Base-by-base conservation (phyloP, 1,139 yeast genomes). In the Kurtzmaniella quercitrusa region DNA sequence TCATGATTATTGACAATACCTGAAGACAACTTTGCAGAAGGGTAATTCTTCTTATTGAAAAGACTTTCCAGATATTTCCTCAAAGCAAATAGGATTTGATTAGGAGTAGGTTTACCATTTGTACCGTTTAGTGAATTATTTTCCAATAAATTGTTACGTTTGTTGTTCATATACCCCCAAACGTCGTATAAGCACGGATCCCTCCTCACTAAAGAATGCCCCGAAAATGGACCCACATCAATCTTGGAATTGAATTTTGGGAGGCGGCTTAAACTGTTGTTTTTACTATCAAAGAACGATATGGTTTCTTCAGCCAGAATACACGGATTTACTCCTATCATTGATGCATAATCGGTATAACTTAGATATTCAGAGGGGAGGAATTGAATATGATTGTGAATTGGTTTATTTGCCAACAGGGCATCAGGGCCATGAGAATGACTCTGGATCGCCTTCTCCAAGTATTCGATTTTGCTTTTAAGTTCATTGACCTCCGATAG, bases 191-290 rank as follows among this genome's bases (percentile, higher is more conserved):
- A 50, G 40, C 60, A 71, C 1, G 68, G 70, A 49, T 75, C 81
- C 42, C 65, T 66, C 44, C 66, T 63, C 41, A 70, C 46, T 14
- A 68, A 38, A 1, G 71, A 57, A 11, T 62, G 50, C 65, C 69
- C 63, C 1, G 70, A 48, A 24, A 68, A 57, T 0, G 73, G 72
- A 0, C 73, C 73, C 45, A 12, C 37, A 34, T 41, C 44, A 11
- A 41, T 29, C n/a, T 39, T 8, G 9, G 21, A 18, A 7, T 36
- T 27, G 14, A 16, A 16, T 9, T 36, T 31, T 9, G 36, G 36
- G 5, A 15, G 18, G 3, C 18, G 16, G 14, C 10, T 14, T n/a
- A 31, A 8, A 12, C 36, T 37, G 3, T 40, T 19, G 2, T 24
- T 40, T n/a, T 14, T 27, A 12, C 23, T 27, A 9, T 57, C 59